Evolutionary conservation across 2,329 filamentous ascomycete species (phyloP).

Genomic region (Xylariaceae sp.): DNA sequence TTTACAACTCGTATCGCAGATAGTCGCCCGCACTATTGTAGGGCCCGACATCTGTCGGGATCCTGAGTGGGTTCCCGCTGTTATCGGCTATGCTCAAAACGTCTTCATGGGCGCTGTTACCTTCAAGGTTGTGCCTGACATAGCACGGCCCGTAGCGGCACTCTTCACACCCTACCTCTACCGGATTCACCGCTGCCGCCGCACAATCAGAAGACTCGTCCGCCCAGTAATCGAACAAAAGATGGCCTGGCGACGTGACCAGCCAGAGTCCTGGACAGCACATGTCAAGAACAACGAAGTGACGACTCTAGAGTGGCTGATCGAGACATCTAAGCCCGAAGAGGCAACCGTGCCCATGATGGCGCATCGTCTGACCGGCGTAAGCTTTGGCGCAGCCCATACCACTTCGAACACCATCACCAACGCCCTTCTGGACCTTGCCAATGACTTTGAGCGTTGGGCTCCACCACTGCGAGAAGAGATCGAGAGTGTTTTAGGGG

Average conservation of each 20-base stretch:
- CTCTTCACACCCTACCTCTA: slow-evolving; percentile 22
- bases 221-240: slow-evolving; percentile 9
- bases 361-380: slow-evolving; percentile 19
- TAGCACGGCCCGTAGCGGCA: slow-evolving; percentile 6
- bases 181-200: slow-evolving; percentile 15
- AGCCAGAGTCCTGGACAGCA: slow-evolving; percentile 15
- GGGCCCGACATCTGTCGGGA: slow-evolving; percentile 24
- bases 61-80: slow-evolving; percentile 12
- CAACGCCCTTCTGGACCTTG: slow-evolving; percentile 21
- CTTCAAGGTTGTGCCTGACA: slow-evolving; percentile 12
- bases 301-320: slow-evolving; percentile 16
- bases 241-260: slow-evolving; percentile 10
- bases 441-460: slow-evolving; percentile 17
- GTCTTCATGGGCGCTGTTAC: slow-evolving; percentile 12
- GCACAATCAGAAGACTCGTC: slow-evolving; percentile 9
- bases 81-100: slow-evolving; percentile 20
- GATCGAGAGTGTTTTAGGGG: slow-evolving; percentile 14
- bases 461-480: slow-evolving; percentile 23
- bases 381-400: slow-evolving; percentile 24
- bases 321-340: slow-evolving; percentile 12
- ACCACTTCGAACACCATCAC: slow-evolving; percentile 22
- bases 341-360: not conserved
- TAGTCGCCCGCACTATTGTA: slow-evolving; percentile 19
- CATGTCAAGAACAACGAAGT: slow-evolving; percentile 8
- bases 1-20: slow-evolving; percentile 8